A percentile compares a stretch with the other conserved stretches of the same genome.
phyloP scores from a whole-genome alignment of 2,329 filamentous ascomycete species.

The Zasmidium citrigriseum region DNA sequence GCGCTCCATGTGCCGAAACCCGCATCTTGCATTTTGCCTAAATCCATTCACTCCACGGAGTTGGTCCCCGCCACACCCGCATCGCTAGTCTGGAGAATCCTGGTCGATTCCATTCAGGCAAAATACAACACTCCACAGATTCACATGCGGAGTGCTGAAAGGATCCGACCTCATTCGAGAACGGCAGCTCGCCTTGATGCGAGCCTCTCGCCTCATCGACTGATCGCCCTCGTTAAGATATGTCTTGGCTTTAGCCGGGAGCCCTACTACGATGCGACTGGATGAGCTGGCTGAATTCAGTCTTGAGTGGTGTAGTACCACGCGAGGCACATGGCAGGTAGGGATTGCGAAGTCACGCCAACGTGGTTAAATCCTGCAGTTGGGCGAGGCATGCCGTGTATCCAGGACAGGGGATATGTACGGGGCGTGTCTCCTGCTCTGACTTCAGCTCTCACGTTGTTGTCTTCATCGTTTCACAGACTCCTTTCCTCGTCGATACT shows the following conservation, averaged over 20 bases:
- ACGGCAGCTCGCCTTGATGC: neutral
- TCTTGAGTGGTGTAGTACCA: neutral
- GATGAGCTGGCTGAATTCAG: neutral
- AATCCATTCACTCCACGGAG: neutral
- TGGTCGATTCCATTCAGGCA: neutral
- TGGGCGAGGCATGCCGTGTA: no score
- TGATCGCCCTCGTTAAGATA: neutral
- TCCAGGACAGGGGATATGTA: neutral
- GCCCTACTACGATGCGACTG: neutral
- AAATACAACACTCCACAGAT: neutral
- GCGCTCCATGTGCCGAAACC: neutral
- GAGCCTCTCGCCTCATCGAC: neutral
- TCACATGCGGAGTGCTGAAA: neutral
- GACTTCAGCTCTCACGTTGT: neutral
- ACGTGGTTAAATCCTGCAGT: neutral
- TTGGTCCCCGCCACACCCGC: neutral
- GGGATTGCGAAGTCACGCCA: neutral
- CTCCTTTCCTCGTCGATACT: neutral
- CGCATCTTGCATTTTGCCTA: neutral
- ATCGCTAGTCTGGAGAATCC: constrained; percentile 3
- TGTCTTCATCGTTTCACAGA: neutral
- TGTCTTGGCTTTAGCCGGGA: neutral
- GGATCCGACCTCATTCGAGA: neutral
- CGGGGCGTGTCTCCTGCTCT: neutral
- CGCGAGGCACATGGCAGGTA: neutral